These are phyloP conservation scores for Penicillium corylophilum DNA, from an alignment of 2,329 filamentous ascomycete species.

Conservation along the genomic window DNA sequence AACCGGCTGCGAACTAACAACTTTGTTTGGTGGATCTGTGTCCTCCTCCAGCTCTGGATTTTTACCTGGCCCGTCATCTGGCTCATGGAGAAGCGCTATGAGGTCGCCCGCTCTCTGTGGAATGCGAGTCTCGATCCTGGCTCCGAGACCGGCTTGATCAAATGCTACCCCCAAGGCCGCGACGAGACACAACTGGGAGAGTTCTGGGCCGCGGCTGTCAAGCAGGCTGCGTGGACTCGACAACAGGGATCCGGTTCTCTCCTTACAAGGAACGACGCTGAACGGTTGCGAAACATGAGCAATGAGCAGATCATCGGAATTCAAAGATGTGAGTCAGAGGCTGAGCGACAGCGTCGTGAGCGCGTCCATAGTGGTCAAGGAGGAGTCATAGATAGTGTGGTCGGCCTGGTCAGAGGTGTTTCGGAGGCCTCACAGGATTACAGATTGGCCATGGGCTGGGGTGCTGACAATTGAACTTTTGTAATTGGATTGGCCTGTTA, in stretches of 20 bases:
- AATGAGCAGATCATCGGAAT: constrained; percentile 15
- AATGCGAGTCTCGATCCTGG: constrained; percentile 23
- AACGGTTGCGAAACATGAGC: constrained; percentile 20
- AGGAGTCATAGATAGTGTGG: constrained; percentile 26
- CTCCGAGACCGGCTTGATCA: constrained; percentile 7
- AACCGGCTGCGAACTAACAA: constrained; percentile 37
- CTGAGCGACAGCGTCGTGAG: constrained; percentile 22
- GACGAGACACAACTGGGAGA: constrained; percentile 31
- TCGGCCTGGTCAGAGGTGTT: constrained; percentile 27
- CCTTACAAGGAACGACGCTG: constrained; percentile 21
- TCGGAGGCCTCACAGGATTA: constrained; percentile 25
- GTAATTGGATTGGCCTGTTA: too few species aligned
- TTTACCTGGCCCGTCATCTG: constrained; percentile 41
- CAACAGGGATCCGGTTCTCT: constrained; percentile 16
- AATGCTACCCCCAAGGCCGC: constrained; percentile 25
- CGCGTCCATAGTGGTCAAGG: constrained; percentile 25
- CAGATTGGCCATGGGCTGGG: constrained; percentile 27
- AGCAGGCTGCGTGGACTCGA: constrained; percentile 36
- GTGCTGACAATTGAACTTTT: not conserved
- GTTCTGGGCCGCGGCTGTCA: constrained; percentile 36
- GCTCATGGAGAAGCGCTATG: constrained; percentile 39
- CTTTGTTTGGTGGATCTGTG: constrained; percentile 34
- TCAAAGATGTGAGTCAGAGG: constrained; percentile 10
- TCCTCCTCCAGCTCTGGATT: constrained; percentile 42
- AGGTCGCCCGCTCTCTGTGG: constrained; percentile 33